Percentiles rank a stretch among this genome's conserved stretches.
These are phyloP conservation scores for Cucumis hystrix DNA, from an alignment of 306 rosid genomes.

Conservation along the genomic window DNA sequence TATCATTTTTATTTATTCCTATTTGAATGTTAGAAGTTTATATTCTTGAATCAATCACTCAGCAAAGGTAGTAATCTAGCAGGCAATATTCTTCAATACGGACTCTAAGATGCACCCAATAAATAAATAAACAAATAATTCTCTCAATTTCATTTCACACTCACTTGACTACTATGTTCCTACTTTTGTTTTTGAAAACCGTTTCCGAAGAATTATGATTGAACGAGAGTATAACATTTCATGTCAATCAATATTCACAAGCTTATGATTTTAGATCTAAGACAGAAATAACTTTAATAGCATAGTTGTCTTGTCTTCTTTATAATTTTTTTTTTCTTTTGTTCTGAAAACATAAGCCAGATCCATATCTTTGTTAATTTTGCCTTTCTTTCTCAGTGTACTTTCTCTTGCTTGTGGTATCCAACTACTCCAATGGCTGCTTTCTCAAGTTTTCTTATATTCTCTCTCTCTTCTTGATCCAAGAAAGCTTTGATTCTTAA, in stretches of 20 bases:
- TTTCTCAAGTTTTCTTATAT: constrained; percentile 93
- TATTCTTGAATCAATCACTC: not conserved
- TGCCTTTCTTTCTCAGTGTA: constrained; percentile 29
- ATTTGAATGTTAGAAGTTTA: not conserved
- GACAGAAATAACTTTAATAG: not conserved
- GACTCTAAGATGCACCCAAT: not conserved
- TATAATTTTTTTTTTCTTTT: not conserved
- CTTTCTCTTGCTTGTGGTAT: constrained; percentile 69
- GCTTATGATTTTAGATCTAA: not conserved
- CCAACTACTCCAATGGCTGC: constrained; percentile 64
- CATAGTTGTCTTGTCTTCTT: not conserved
- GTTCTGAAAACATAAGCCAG: not conserved
- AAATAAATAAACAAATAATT: not conserved
- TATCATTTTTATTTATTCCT: not conserved
- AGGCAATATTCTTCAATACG: constrained; percentile 57
- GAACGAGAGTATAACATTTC: not conserved
- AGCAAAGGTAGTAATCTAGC: not conserved
- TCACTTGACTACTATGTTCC: not conserved
- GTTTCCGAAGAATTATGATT: not conserved
- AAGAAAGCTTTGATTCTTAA: constrained; percentile 82
- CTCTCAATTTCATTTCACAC: not conserved
- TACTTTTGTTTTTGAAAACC: not conserved
- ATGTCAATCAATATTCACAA: not conserved
- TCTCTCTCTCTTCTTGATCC: constrained; percentile 58
- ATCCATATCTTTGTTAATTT: not conserved